Percentiles rank a stretch among this genome's conserved stretches.
Conservation (phyloP, 108 stramenopile species). For the Pseudonitzschia delicatissima region DNA sequence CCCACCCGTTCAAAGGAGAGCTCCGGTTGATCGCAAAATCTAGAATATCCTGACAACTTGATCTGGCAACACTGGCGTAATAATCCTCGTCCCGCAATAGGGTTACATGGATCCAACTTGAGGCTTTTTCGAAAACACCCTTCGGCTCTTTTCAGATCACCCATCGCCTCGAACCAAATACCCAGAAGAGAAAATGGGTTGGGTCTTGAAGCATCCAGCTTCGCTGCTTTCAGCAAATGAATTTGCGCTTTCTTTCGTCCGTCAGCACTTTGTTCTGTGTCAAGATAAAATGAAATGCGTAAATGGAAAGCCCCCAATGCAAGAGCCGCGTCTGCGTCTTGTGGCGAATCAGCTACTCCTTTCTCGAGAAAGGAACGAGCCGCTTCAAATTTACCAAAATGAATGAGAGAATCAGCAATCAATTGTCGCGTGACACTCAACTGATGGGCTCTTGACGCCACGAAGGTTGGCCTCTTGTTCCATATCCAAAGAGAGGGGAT, state of each 20-base stretch:
- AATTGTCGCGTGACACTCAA: conserved; percentile 53
- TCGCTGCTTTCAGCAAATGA: conserved; percentile 67
- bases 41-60: conserved; percentile 18
- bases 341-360: conserved; percentile 52
- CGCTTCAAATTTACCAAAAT: conserved; percentile 38
- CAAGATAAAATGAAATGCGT: conserved; percentile 31
- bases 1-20: conserved; percentile 69
- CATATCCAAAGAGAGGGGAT: conserved; percentile 20
- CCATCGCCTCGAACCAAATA: conserved; percentile 56
- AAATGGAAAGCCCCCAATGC: conserved; percentile 60
- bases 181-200: conserved; percentile 70
- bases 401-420: conserved; percentile 53
- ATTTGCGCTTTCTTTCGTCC: conserved; percentile 32
- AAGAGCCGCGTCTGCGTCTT: conserved; percentile 51
- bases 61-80: conserved; percentile 31
- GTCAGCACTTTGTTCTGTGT: neutral
- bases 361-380: conserved; percentile 53
- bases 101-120: conserved; percentile 61
- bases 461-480: conserved; percentile 1
- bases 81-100: conserved; percentile 71
- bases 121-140: conserved; percentile 65
- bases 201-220: conserved; percentile 52
- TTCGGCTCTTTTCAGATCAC: conserved; percentile 47
- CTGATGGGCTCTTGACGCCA: conserved; percentile 25
- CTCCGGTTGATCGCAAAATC: conserved; percentile 43